Conservation (phyloP, 1,284 basidiomycete species). For the Ganoderma multipileum region DNA sequence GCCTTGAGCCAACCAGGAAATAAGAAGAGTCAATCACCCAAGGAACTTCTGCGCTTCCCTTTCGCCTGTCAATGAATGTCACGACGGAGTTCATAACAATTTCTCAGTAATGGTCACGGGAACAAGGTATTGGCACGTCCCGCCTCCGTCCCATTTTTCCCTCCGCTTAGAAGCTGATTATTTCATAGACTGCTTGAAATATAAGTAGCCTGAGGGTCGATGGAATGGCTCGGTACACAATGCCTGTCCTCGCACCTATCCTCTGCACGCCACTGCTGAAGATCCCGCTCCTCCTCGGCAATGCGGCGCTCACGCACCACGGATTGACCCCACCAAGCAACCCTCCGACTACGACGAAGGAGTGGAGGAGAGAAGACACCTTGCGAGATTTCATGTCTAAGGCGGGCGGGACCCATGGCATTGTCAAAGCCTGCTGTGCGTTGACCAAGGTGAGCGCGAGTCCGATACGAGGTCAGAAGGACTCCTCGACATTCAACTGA, state of each 20-base stretch:
- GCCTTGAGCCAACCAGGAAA: too few species aligned
- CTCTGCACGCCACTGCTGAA: conserved; percentile 17
- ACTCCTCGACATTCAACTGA: too few species aligned
- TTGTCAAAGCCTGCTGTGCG: neutral
- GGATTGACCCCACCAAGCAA: conserved; percentile 11
- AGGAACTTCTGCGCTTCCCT: too few species aligned
- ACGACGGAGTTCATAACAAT: too few species aligned
- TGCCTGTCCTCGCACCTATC: neutral
- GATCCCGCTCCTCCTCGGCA: conserved; percentile 15
- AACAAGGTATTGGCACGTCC: too few species aligned
- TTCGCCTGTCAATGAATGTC: too few species aligned
- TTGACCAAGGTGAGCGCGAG: conserved; percentile 5
- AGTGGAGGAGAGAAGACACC: conserved; percentile 1
- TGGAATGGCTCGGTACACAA: neutral
- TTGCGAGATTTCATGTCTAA: neutral
- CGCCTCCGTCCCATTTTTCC: too few species aligned
- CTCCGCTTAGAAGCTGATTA: too few species aligned
- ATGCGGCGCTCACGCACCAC: conserved; percentile 11
- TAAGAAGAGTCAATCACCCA: too few species aligned
- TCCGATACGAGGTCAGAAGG: neutral
- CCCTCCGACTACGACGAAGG: conserved; percentile 9
- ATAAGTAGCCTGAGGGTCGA: too few species aligned
- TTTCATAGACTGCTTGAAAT: too few species aligned
- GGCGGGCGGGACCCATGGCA: neutral
- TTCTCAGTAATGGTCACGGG: too few species aligned